Evolutionary conservation across 1,284 basidiomycete species (phyloP).

Genomic region (Moesziomyces globuligerus): DNA sequence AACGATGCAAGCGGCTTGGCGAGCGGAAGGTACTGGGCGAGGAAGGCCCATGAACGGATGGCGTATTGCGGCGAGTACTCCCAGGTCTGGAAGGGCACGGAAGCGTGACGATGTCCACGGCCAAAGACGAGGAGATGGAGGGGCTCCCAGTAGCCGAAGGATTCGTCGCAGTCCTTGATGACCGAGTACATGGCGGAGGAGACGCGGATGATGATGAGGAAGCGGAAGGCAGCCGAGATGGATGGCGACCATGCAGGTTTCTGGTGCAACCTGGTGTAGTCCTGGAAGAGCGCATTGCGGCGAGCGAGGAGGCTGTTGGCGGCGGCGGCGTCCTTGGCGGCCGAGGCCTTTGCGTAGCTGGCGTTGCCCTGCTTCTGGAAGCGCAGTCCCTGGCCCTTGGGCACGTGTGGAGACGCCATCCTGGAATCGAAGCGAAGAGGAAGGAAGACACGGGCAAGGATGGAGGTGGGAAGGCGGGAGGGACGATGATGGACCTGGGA

Average conservation of each 20-base stretch:
- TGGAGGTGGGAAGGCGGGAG: conserved; percentile 1
- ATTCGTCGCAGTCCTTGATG: conserved; percentile 93
- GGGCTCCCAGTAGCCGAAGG: conserved; percentile 98
- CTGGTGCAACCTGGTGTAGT: conserved; percentile 32
- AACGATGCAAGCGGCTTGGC: conserved; percentile 28
- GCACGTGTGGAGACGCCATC: conserved; percentile 27
- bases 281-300: conserved; percentile 48
- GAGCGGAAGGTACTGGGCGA: conserved; percentile 69
- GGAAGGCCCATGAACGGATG: conserved; percentile 94
- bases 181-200: conserved; percentile 92
- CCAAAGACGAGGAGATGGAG: conserved; percentile 80
- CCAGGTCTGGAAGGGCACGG: conserved; percentile 91
- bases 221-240: conserved; percentile 81
- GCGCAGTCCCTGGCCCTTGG: conserved; percentile 33
- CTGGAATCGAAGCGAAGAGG: conserved; percentile 1
- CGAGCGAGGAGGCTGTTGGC: conserved; percentile 34
- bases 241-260: conserved; percentile 47
- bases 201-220: conserved; percentile 83
- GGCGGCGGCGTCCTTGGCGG: conserved; percentile 36
- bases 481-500: no score
- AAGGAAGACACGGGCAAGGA: background rate
- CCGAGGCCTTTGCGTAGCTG: conserved; percentile 26
- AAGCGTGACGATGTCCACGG: conserved; percentile 5
- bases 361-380: conserved; percentile 37
- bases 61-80: conserved; percentile 90